Base-by-base conservation (phyloP, 1,284 basidiomycete species). In the Pholiota adiposa region DNA sequence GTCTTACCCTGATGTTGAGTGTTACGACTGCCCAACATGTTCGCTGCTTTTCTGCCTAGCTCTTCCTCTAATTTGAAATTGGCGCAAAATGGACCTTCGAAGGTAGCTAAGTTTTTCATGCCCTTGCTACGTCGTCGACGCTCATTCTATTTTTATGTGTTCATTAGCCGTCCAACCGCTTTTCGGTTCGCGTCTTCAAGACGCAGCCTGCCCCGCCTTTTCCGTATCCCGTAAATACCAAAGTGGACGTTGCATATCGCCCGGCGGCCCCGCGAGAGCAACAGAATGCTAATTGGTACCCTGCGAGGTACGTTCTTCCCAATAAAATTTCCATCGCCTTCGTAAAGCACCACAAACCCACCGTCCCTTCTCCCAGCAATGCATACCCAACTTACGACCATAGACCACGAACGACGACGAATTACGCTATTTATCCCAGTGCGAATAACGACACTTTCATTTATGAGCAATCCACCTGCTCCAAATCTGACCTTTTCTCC, bases 391-490 rank as follows among this genome's bases (percentile, higher is more conserved):
- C 60, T 33, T 64, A 65, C 29, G 60, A 62, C 55, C 62, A 64
- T 63, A 54, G 61, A 56, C 64, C 59, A 46, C 64, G 63, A 58
- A 44, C 65, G 12, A 54, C 65, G 19, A 58, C 70, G 16, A 69
- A 70, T 55, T 78, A 75, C 67, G 71, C 72, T 68, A 82, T 85
- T 60, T 80, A 83, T 66, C 77, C 82, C 25, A 74, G 75, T 55
- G 65, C 70, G 44, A 69, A 72, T 40, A 74, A 75, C 40, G 78
- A 83, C 57, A 78, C 79, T 18, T 87, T 78, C 72, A 75, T 87
- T 60, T 87, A 88, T 67, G 83, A 87, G 61, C 80, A 79, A 40
- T 82, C 83, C 12, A 67, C 79, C n/a, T 79, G 77, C 43, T 81
- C 82, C 43, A 84, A 84, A 68, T 82, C 79, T 33, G 84, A 85